Base-by-base conservation (phyloP, 2,329 filamentous ascomycete genomes). In the Fusarium buxicola region DNA sequence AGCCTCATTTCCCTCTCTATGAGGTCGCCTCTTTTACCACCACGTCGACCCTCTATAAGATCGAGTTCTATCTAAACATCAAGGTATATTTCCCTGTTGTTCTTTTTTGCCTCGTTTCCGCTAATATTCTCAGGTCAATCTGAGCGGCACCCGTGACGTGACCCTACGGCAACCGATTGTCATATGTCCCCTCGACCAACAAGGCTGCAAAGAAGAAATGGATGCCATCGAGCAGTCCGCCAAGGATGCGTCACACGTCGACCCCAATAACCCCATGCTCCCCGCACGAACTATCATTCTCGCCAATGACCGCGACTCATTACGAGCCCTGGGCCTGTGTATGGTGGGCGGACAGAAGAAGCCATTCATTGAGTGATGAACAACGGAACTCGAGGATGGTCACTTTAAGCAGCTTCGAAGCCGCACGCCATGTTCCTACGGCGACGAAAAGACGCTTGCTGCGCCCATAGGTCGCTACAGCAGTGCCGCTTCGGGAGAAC, bases 191-290 rank as follows among this genome's bases (percentile, higher is more conserved):
- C 87, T 97, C 61, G 95, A 99, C 73, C 92, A 97, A 72, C 92
- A 96, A 66, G 92, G 90, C 13, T 99, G 95, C 79, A 97, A 96
- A 76, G 94, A 97, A 74, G 95, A 98, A 79, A 97, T 99, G 92
- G 94, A 97, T 71, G 94, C 94, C 32, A 98, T 99, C 63, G 94
- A 97, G 74, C 92, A 97, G 77, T 92, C 95, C 1, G 95, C 95
- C 38, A 94, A 94, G 76, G 94, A 98, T 69, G 94, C 95, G 2
- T 90, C 92, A 13, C 88, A 91, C 60, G 89, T 98, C 59, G 92
- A 94, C 68, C 90, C 90, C 1, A 91, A 95, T 61, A 92, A 96
- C 60, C 95, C 94, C 0, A 94, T 96, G 89, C 78, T 97, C n/a
- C 94, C 95, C 1, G 89, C 94, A 1, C 88, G 89, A 61, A 89